Percentiles rank a stretch among this genome's conserved stretches.
These are phyloP conservation scores for Neurospora pannonica DNA, from an alignment of 495 filamentous ascomycete genomes.

Conservation along the genomic window DNA sequence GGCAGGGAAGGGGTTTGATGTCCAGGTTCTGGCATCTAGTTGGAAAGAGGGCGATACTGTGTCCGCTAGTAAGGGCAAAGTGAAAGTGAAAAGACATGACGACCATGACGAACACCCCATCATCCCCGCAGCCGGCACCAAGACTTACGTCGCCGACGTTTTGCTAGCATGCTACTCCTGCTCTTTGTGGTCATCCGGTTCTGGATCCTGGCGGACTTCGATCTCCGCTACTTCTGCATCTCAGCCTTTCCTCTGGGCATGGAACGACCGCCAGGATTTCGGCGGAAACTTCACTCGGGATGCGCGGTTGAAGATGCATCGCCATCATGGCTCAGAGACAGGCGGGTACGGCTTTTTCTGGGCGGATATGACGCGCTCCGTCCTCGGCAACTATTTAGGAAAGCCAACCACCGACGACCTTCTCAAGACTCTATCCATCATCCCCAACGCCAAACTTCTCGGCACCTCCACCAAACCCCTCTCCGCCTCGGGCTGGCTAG, in stretches of 20 bases:
- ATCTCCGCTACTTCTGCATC: constrained; percentile 7
- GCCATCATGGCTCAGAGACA: constrained; percentile 1
- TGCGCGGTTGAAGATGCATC: constrained; percentile 16
- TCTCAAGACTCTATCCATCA: background rate
- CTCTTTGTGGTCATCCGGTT: constrained; percentile 1
- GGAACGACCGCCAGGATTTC: constrained; percentile 20
- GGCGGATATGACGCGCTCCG: constrained; percentile 11
- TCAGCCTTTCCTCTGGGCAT: constrained; percentile 25
- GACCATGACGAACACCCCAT: constrained; percentile 3
- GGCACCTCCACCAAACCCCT: constrained; percentile 6
- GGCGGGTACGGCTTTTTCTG: constrained; percentile 17
- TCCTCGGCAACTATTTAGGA: background rate
- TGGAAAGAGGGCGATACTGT: background rate
- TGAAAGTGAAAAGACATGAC: constrained; percentile 2
- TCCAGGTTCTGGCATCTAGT: background rate
- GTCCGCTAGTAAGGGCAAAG: background rate
- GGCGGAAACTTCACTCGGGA: constrained; percentile 1
- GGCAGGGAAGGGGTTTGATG: background rate
- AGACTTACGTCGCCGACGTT: constrained; percentile 9
- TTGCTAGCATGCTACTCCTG: constrained; percentile 17
- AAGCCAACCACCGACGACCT: background rate
- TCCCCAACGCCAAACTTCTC: background rate
- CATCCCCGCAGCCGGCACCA: background rate
- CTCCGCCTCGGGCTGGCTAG: constrained; percentile 3
- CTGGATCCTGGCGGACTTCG: background rate